Base-by-base conservation (phyloP, 345 rosid species). In the Eucalyptus tenuipes region DNA sequence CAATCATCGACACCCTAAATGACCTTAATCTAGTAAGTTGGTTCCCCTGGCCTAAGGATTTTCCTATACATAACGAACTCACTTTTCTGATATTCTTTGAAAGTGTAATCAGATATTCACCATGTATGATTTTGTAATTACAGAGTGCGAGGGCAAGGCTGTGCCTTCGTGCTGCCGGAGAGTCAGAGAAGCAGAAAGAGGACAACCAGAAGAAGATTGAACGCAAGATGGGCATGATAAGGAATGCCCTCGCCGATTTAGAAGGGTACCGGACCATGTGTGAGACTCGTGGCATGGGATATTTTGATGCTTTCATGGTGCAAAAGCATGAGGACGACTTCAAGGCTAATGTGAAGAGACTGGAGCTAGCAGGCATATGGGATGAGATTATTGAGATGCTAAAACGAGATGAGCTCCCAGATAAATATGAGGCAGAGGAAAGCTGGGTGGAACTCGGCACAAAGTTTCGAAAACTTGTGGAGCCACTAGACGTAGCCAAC, bases 401-500 rank as follows among this genome's bases (percentile, higher is more conserved):
- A 85, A 96, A 94, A 90, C 93, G 93, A 64, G 80, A 92, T 40
- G 95, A 94, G 68, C 97, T 97, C 82, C 98, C 98, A 7, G 97
- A 95, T n/a, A 89, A 42, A 49, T 97, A 94, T 18, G 98, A 95
- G 89, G 91, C 91, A 8, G 17, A 37, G 15, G 9, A 29, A 66
- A 88, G 44, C 4, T 95, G 97, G 97, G 86, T 93, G 7, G 2
- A 49, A 0, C 92, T 93, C 7, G 94, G 96, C 27, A 96, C 96
- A 16, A 45, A 49, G 53, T 95, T 91, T 91, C 94, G 97, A 12
- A 89, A 88, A 87, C 88, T 93, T 24, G 91, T 92, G 25, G 99
- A 97, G 89, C 98, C 99, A 33, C 90, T 96, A 49, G 99, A 97
- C 84, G 92, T 97, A 6, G 92, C 98, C 44, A 96, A 97, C 90